phyloP scores from a whole-genome alignment of 2,329 filamentous ascomycete species.

The Pyrenophora tritici-repentis region DNA sequence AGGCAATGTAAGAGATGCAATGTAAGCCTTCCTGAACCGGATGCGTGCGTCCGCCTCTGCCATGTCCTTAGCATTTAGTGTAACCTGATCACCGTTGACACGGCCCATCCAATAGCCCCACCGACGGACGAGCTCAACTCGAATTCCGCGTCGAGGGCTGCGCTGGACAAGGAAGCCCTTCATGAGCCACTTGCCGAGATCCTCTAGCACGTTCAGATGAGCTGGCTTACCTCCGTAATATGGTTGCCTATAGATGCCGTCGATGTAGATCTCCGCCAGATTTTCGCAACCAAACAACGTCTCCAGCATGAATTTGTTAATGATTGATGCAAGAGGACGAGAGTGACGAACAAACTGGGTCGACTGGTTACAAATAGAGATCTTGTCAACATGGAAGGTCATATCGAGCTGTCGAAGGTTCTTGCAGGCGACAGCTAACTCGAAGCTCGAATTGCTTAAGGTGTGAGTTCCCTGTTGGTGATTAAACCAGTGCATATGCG shows the following conservation, averaged over 20 bases:
- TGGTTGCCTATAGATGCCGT: slow-evolving; percentile 2
- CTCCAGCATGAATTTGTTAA: background rate
- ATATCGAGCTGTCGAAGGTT: background rate
- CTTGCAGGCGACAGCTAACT: slow-evolving; percentile 2
- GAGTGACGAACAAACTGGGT: no score
- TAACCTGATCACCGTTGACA: background rate
- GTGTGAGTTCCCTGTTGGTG: no score
- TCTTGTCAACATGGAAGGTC: no score
- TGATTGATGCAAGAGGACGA: no score
- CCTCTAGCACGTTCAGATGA: slow-evolving; percentile 2
- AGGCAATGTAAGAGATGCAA: background rate
- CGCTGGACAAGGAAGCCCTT: slow-evolving; percentile 7
- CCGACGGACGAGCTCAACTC: slow-evolving; percentile 3
- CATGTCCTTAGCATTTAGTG: no score
- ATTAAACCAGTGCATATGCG: no score
- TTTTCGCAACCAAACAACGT: background rate
- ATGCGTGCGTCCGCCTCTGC: background rate
- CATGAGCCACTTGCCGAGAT: slow-evolving; percentile 8
- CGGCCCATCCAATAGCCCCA: slow-evolving; percentile 1
- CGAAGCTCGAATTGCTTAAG: background rate
- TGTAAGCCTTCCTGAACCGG: background rate
- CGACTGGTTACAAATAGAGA: no score
- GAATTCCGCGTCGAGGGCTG: background rate
- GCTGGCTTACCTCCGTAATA: background rate
- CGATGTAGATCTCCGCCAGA: slow-evolving; percentile 3